Evolutionary conservation across 1,139 yeast species (phyloP).

Genomic region (Yamadazyma dushanensis): DNA sequence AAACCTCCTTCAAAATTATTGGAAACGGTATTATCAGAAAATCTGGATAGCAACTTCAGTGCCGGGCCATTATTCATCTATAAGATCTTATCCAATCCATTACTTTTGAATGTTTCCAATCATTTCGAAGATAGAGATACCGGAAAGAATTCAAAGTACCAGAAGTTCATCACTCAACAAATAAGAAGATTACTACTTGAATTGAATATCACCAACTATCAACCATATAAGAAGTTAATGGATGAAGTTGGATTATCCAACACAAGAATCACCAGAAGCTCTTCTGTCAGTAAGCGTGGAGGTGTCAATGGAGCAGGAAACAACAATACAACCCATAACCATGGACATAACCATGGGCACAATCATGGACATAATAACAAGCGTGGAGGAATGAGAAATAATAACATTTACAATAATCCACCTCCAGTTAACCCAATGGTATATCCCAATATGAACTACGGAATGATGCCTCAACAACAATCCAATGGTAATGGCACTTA

Average conservation of each 20-base stretch:
- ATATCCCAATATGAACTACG: neutral
- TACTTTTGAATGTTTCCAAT: slow-evolving; percentile 40
- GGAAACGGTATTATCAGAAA: slow-evolving; percentile 54
- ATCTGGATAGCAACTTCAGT: slow-evolving; percentile 48
- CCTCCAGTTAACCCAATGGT: neutral
- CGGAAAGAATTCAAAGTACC: slow-evolving; percentile 41
- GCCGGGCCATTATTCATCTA: slow-evolving; percentile 87
- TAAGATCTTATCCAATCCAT: slow-evolving; percentile 71
- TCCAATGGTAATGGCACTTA: neutral
- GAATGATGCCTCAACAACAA: neutral
- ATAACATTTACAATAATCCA: too few relatives aligned
- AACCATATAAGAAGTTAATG: slow-evolving; percentile 81
- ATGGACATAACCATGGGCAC: neutral
- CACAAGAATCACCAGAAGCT: slow-evolving; percentile 33
- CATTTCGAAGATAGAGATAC: slow-evolving; percentile 15
- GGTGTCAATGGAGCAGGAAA: slow-evolving; percentile 4
- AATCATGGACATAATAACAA: slow-evolving; percentile 8
- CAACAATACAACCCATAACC: neutral
- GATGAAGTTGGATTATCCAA: slow-evolving; percentile 83
- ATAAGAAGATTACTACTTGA: slow-evolving; percentile 62
- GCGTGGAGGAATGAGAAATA: slow-evolving; percentile 5
- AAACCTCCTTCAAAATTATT: slow-evolving; percentile 29
- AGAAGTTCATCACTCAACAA: slow-evolving; percentile 58
- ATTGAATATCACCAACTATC: slow-evolving; percentile 55
- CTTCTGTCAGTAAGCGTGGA: slow-evolving; percentile 22